Evolutionary conservation across 768 basidiomycete species (phyloP), one percentile per base, ranked within the genome.

Genomic region (Kwoniella pini): DNA sequence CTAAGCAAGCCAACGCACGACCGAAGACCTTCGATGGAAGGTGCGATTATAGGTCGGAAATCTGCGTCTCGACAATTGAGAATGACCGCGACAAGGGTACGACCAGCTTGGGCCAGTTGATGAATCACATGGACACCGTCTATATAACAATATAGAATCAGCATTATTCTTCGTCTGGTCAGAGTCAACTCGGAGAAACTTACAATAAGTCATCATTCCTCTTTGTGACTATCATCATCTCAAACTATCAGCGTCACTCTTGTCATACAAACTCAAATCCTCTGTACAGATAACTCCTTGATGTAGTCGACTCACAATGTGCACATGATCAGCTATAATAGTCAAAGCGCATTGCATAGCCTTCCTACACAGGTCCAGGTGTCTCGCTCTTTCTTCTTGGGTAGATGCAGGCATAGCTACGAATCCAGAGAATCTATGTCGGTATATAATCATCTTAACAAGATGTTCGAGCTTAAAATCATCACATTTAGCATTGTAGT

Each of bases 51-150:
- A 39, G 85, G 84, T 62, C 89, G 85, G 53, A 92, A 79, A 11
- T 82, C 82, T 52, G 90, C 88, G n/a, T 85, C 85, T 71, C 91
- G 89, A 80, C 91, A 92, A 75, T 90, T 90, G 51, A 95, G 82
- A 24, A 95, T 82, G 62, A 94, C 85, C 13, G 91, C 90, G 54
- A 95, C 85, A 17, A 96, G 82, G 1, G 93, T 93, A 50, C 93
- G 85, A 7, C 93, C 93, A 22, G 92, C 92, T 73, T 94, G 91
- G 3, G 92, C 94, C 60, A 95, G 81, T 77, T 96, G 93, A 74
- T 96, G 92, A 45, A 96, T 95, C 61, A 94, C 91, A 76, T 94
- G 91, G 0, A 95, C 91, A 2, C 92, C 92, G 77, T 92, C 91
- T 93, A 71, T 27, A 22, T 38, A 19, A 40, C 43, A 45, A 2